These are phyloP conservation scores for Herpetospermum pedunculosum DNA, from an alignment of 306 rosid genomes.

Conservation along the genomic window DNA sequence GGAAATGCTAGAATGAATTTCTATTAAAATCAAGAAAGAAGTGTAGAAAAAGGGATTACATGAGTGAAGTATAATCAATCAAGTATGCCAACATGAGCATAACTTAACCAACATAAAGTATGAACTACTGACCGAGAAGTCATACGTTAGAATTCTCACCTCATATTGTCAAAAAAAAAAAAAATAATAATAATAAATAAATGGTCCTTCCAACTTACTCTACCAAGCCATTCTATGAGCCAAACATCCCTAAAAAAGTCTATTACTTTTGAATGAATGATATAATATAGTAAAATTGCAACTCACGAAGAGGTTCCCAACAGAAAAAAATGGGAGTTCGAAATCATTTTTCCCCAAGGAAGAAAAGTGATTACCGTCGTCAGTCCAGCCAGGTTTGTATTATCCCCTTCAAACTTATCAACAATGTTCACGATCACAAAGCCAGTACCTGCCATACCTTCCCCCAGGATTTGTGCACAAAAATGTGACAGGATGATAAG, in stretches of 20 bases:
- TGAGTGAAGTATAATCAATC: background rate
- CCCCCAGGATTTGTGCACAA: background rate
- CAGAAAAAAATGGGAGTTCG: background rate
- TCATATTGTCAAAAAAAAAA: too few species aligned
- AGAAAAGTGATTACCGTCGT: background rate
- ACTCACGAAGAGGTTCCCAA: background rate
- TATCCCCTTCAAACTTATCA: background rate
- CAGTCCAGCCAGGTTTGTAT: background rate
- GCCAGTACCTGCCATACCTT: background rate
- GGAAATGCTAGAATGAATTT: background rate
- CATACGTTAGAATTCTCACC: too few species aligned
- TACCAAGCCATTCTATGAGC: background rate
- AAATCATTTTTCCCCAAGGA: background rate
- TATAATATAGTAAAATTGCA: background rate
- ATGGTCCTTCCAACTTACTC: conserved; percentile 1
- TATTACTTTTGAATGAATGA: conserved; percentile 1
- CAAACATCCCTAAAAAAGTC: background rate
- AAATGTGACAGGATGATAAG: background rate
- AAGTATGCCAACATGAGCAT: too few species aligned
- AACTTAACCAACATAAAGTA: too few species aligned
- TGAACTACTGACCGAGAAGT: too few species aligned
- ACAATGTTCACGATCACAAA: background rate
- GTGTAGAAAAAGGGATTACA: background rate
- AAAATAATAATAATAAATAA: too few species aligned
- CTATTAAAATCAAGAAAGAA: background rate